Evolutionary conservation across 2,329 filamentous ascomycete genomes (phyloP).

Genomic region (Colletotrichum sp.): DNA sequence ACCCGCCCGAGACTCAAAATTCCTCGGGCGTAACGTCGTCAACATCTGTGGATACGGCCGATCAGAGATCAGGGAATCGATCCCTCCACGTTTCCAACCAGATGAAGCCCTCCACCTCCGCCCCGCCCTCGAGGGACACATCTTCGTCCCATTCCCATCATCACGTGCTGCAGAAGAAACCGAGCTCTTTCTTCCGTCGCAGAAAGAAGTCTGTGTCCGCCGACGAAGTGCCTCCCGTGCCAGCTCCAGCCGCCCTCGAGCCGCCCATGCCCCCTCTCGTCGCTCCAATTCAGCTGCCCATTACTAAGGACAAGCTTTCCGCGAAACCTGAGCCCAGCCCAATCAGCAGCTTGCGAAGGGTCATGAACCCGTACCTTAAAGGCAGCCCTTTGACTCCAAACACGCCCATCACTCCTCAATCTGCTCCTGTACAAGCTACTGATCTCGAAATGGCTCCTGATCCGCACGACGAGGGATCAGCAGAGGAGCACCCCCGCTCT

Average conservation of each 20-base stretch:
- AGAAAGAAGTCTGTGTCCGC: conserved; percentile 77
- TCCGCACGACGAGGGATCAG: neutral
- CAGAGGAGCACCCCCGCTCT: conserved; percentile 51
- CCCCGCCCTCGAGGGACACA: conserved; percentile 55
- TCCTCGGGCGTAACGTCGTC: conserved; percentile 36
- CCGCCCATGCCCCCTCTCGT: conserved; percentile 41
- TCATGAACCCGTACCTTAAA: conserved; percentile 83
- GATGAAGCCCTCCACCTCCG: conserved; percentile 47
- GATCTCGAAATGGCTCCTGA: conserved; percentile 5
- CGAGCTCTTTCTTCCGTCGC: conserved; percentile 91
- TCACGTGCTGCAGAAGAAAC: conserved; percentile 79
- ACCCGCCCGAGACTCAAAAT: conserved; percentile 12
- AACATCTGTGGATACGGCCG: conserved; percentile 40
- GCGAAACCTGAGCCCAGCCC: conserved; percentile 59
- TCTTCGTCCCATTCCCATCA: conserved; percentile 49
- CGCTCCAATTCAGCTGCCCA: conserved; percentile 35
- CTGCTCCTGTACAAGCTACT: neutral
- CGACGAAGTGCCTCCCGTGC: conserved; percentile 70
- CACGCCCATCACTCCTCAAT: conserved; percentile 1
- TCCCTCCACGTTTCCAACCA: conserved; percentile 49
- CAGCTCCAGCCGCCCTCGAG: conserved; percentile 41
- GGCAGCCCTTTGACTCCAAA: conserved; percentile 28
- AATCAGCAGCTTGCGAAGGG: conserved; percentile 80
- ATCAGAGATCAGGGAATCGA: conserved; percentile 39
- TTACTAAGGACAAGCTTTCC: conserved; percentile 32